phyloP scores from a whole-genome alignment of 345 rosid genomes.

The Eucalyptus decipiens region DNA sequence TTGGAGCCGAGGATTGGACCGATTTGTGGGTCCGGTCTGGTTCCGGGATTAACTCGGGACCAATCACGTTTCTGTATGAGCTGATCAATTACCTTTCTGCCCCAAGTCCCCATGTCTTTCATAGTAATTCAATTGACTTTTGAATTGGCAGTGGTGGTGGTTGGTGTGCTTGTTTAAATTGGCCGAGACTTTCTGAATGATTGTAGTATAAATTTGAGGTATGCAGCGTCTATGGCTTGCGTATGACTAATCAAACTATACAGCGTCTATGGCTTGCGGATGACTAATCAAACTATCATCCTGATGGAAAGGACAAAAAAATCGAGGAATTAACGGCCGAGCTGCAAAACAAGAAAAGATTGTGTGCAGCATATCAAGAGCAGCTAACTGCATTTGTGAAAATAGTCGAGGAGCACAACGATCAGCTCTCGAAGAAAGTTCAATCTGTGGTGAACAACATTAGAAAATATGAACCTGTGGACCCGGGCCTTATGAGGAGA shows the following conservation, averaged over 20 bases:
- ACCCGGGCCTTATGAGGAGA: not conserved
- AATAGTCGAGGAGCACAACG: conserved; percentile 12
- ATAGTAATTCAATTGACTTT: not conserved
- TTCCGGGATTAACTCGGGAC: rapidly evolving
- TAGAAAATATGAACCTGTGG: conserved; percentile 8
- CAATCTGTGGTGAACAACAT: conserved; percentile 8
- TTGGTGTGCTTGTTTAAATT: not conserved
- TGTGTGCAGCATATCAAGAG: conserved; percentile 10
- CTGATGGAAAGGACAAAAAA: conserved; percentile 14
- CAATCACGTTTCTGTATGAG: not conserved
- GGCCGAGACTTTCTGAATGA: not conserved
- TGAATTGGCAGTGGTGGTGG: not conserved
- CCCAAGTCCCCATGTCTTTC: not conserved
- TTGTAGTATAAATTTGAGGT: not conserved
- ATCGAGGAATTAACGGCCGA: conserved; percentile 13
- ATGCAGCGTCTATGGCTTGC: not conserved
- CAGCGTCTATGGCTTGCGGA: not conserved
- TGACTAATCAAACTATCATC: too few relatives aligned
- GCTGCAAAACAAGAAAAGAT: conserved; percentile 5
- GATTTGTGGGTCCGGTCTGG: too few relatives aligned
- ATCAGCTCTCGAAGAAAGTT: not conserved
- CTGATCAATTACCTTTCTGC: not conserved
- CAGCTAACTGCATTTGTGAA: conserved; percentile 10
- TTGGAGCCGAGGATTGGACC: too few relatives aligned
- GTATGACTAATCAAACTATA: too few relatives aligned